These are phyloP conservation scores for Leucocoprinus birnbaumii DNA, from an alignment of 768 basidiomycete species.

Conservation along the genomic window DNA sequence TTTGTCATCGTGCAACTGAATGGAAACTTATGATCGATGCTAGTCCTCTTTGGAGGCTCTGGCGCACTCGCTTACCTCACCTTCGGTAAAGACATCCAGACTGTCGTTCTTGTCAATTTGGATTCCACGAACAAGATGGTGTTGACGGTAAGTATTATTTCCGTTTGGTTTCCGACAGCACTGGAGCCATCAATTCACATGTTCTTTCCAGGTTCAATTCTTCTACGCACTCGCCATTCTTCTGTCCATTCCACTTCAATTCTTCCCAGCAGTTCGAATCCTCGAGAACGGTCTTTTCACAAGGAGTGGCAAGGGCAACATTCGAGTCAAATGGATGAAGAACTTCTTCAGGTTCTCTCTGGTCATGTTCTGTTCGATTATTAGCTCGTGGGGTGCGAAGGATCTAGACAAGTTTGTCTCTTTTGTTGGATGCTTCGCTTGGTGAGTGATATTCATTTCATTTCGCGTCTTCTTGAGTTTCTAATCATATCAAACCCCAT, in stretches of 20 bases:
- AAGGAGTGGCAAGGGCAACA: slow-evolving; percentile 78
- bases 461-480: background rate
- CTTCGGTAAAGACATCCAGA: slow-evolving; percentile 84
- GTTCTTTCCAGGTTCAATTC: slow-evolving; percentile 60
- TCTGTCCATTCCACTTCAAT: slow-evolving; percentile 88
- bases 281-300: slow-evolving; percentile 94
- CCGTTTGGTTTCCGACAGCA: background rate
- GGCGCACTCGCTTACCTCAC: slow-evolving; percentile 86
- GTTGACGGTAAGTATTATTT: slow-evolving; percentile 60
- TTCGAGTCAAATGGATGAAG: slow-evolving; percentile 93
- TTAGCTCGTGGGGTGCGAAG: slow-evolving; percentile 79
- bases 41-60: slow-evolving; percentile 84
- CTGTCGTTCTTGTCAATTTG: slow-evolving; percentile 94
- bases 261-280: slow-evolving; percentile 97
- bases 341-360: slow-evolving; percentile 79
- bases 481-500: background rate
- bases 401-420: slow-evolving; percentile 97
- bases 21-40: background rate
- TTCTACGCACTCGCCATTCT: slow-evolving; percentile 91
- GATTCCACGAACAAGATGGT: slow-evolving; percentile 82
- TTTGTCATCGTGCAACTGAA: background rate
- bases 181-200: no score
- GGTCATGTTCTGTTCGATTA: slow-evolving; percentile 75
- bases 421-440: slow-evolving; percentile 91
- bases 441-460: slow-evolving; percentile 50